Evolutionary conservation across 306 rosid genomes (phyloP).

Genomic region (Quercus robur): DNA sequence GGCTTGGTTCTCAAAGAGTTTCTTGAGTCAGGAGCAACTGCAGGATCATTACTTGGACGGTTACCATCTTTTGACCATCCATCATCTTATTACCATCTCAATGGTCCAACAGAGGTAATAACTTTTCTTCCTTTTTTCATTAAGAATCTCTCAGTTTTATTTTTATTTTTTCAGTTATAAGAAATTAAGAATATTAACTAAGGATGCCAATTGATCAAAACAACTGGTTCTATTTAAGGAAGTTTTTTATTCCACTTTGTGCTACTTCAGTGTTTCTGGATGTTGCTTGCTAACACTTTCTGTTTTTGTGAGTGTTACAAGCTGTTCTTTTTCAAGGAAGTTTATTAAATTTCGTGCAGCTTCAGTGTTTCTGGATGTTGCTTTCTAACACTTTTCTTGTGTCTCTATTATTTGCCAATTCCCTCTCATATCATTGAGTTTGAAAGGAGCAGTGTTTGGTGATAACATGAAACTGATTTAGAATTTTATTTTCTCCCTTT

Average conservation of each 20-base stretch:
- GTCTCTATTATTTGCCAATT: background rate
- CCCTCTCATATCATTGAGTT: background rate
- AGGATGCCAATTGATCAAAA: background rate
- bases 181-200: background rate
- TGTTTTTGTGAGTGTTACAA: too few species aligned
- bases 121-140: background rate
- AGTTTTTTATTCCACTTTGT: background rate
- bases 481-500: background rate
- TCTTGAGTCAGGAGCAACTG: conserved; percentile 59
- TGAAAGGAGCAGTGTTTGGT: background rate
- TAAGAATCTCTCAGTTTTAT: background rate
- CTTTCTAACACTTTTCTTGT: background rate
- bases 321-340: background rate
- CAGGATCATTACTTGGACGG: conserved; percentile 51
- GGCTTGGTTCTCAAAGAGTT: conserved; percentile 83
- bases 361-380: background rate
- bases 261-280: conserved; percentile 2
- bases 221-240: background rate
- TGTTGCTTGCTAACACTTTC: background rate
- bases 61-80: conserved; percentile 58
- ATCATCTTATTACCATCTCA: conserved; percentile 47
- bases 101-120: conserved; percentile 55
- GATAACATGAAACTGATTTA: background rate
- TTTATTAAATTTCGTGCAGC: background rate
- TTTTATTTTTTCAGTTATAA: background rate